A percentile compares a stretch with the other conserved stretches of the same genome.
These are phyloP conservation scores for Rhizopogon vesiculosus DNA, from an alignment of 768 basidiomycete genomes.

Conservation along the genomic window DNA sequence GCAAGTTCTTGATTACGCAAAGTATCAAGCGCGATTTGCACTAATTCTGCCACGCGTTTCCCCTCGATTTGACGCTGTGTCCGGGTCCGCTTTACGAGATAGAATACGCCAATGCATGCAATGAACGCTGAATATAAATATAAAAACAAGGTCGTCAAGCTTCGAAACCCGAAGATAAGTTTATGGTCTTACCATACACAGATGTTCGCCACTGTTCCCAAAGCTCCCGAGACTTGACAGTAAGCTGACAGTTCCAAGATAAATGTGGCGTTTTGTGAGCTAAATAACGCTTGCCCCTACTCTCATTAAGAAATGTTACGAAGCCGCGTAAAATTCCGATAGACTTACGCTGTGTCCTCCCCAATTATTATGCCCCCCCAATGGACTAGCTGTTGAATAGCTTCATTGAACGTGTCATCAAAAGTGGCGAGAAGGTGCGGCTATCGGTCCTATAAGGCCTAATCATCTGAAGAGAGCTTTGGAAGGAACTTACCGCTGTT, in stretches of 20 bases:
- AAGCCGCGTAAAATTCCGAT: conserved; percentile 18
- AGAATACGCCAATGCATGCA: conserved; percentile 9
- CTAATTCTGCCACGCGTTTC: conserved; percentile 65
- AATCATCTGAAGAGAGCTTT: conserved; percentile 6
- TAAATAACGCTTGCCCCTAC: conserved; percentile 67
- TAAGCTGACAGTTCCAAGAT: conserved; percentile 60
- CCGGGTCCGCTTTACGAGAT: conserved; percentile 27
- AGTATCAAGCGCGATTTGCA: conserved; percentile 74
- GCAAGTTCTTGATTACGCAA: conserved; percentile 80
- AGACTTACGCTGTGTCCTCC: conserved; percentile 58
- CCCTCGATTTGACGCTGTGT: conserved; percentile 52
- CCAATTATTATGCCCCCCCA: conserved; percentile 71
- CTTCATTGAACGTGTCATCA: conserved; percentile 73
- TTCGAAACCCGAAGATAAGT: conserved; percentile 5
- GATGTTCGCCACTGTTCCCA: conserved; percentile 68
- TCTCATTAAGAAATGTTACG: conserved; percentile 12
- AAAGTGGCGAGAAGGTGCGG: conserved; percentile 52
- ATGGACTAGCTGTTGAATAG: conserved; percentile 68
- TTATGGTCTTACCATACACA: conserved; percentile 48
- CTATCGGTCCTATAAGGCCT: conserved; percentile 32
- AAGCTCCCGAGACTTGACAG: conserved; percentile 57
- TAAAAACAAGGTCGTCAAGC: conserved; percentile 13
- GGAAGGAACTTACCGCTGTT: conserved; percentile 41
- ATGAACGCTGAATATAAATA: conserved; percentile 20
- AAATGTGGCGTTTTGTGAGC: conserved; percentile 69